phyloP scores from a whole-genome alignment of 139 green algal genomes.

The Raphidocelis subcapitata region DNA sequence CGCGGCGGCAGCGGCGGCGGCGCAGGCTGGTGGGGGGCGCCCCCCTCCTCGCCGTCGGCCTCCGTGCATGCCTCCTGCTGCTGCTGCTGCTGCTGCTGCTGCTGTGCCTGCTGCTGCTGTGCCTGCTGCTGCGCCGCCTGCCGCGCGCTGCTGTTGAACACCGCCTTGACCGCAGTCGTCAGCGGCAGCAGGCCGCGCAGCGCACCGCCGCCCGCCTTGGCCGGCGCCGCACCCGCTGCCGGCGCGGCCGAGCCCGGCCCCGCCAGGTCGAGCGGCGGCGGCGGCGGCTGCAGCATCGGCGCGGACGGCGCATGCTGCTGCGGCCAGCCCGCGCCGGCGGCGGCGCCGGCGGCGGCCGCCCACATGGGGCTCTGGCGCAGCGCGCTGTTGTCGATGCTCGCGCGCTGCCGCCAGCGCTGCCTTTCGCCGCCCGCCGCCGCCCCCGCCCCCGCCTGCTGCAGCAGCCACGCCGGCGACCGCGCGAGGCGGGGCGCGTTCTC shows the following conservation, averaged over 20 bases:
- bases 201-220: no score
- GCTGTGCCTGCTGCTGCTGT: not conserved
- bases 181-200: no score
- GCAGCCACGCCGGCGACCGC: not conserved
- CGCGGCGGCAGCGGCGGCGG: not conserved
- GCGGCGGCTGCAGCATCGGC: no score
- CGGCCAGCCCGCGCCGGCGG: no score
- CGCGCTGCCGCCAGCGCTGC: conserved; percentile 4
- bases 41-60: no score
- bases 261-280: no score
- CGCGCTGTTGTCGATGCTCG: conserved; percentile 31
- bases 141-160: not conserved
- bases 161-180: not conserved
- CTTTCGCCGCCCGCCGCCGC: not conserved
- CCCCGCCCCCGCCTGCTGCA: not conserved
- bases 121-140: not conserved
- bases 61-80: no score
- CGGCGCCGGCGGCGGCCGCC: no score
- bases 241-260: no score
- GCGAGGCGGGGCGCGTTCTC: conserved; percentile 1
- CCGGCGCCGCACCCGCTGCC: no score
- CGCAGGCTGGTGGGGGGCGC: no score
- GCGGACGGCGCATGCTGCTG: no score
- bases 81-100: conserved; percentile 1
- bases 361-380: conserved; percentile 7